phyloP scores from a whole-genome alignment of 2,329 filamentous ascomycete species.

The Xylariaceae sp. region DNA sequence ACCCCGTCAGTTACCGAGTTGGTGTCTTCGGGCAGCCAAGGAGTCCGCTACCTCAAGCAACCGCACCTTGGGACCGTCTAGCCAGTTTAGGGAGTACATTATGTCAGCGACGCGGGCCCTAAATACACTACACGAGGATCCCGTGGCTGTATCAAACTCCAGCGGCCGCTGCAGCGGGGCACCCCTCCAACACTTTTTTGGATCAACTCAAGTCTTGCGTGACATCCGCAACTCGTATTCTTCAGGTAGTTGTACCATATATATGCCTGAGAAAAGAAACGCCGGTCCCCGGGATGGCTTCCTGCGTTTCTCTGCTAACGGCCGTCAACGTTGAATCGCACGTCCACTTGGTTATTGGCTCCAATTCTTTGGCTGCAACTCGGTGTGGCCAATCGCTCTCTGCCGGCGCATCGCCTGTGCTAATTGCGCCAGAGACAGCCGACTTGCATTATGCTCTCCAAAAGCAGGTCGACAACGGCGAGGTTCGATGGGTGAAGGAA shows the following conservation, averaged over 20 bases:
- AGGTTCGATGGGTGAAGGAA: constrained; percentile 62
- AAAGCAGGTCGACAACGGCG: constrained; percentile 61
- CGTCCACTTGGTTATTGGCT: constrained; percentile 80
- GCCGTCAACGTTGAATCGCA: constrained; percentile 66
- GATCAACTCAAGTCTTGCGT: too few relatives aligned
- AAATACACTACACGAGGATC: too few relatives aligned
- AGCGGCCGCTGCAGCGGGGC: too few relatives aligned
- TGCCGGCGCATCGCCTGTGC: constrained; percentile 74
- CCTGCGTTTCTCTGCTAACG: constrained; percentile 56
- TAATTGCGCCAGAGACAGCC: constrained; percentile 66
- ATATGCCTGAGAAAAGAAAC: neutral
- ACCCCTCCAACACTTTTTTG: too few relatives aligned
- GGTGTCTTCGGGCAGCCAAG: too few relatives aligned
- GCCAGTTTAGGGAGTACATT: too few relatives aligned
- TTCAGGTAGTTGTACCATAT: neutral
- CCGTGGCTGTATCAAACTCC: too few relatives aligned
- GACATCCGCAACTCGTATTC: too few relatives aligned
- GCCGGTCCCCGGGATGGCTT: constrained; percentile 16
- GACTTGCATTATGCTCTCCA: constrained; percentile 56
- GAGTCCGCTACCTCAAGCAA: too few relatives aligned
- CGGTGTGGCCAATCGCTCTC: constrained; percentile 75
- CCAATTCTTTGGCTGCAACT: constrained; percentile 80
- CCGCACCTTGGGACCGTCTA: too few relatives aligned
- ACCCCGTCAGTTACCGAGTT: too few relatives aligned
- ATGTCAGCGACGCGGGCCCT: too few relatives aligned